These are phyloP conservation scores for Poa annua DNA, from an alignment of 176 grass and related monocot species.

Conservation along the genomic window DNA sequence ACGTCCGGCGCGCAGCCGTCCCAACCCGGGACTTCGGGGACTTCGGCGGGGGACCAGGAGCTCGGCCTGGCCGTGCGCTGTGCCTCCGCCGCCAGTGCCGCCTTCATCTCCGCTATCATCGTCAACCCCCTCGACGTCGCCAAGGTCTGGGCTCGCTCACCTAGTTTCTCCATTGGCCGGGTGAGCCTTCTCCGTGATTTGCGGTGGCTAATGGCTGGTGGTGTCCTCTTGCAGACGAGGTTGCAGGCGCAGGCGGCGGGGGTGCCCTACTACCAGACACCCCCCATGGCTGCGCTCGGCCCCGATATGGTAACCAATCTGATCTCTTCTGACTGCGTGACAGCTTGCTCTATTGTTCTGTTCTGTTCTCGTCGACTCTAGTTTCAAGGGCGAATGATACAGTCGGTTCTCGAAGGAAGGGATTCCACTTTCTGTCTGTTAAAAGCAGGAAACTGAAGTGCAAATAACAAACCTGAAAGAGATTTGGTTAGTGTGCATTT, in stretches of 20 bases:
- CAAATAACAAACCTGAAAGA: neutral
- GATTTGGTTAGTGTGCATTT: neutral
- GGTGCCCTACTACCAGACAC: constrained; percentile 68
- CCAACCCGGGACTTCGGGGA: neutral
- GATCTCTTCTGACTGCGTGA: constrained; percentile 1
- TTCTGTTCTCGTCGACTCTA: neutral
- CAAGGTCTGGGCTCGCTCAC: constrained; percentile 53
- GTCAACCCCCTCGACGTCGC: constrained; percentile 95
- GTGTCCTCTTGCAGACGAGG: constrained; percentile 64
- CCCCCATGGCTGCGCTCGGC: constrained; percentile 68
- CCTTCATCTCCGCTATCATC: constrained; percentile 81
- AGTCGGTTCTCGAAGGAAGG: neutral
- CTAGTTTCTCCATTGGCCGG: neutral
- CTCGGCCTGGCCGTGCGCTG: constrained; percentile 66
- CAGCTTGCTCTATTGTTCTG: neutral
- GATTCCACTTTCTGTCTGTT: neutral
- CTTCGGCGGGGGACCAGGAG: constrained; percentile 32
- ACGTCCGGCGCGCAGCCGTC: neutral
- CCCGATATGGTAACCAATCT: constrained; percentile 59
- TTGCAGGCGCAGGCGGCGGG: constrained; percentile 95
- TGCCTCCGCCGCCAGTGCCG: constrained; percentile 82
- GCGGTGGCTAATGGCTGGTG: constrained; percentile 19
- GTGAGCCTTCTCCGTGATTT: neutral
- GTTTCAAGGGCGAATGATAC: neutral
- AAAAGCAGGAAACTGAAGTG: neutral